These are phyloP conservation scores for Ceratobasidium theobromae DNA, from an alignment of 1,284 basidiomycete species.

Conservation along the genomic window DNA sequence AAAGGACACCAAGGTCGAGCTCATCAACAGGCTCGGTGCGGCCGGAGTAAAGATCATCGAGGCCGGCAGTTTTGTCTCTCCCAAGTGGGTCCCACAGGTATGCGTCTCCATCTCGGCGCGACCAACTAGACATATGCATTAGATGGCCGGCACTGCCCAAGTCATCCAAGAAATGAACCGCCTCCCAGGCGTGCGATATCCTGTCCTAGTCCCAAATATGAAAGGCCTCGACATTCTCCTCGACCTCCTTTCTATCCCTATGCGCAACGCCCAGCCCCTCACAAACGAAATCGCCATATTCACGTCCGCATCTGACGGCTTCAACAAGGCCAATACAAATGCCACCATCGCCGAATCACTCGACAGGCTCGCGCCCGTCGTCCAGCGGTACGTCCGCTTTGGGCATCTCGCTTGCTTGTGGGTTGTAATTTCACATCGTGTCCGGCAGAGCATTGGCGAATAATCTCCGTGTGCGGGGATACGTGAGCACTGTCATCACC, in stretches of 20 bases:
- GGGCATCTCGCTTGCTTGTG: neutral
- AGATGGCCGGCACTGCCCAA: constrained; percentile 86
- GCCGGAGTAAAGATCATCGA: constrained; percentile 80
- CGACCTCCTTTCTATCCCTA: constrained; percentile 50
- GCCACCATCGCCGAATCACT: constrained; percentile 74
- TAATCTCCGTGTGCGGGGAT: constrained; percentile 80
- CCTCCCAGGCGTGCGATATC: constrained; percentile 62
- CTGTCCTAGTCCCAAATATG: constrained; percentile 85
- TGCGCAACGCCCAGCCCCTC: constrained; percentile 46
- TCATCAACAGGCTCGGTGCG: constrained; percentile 72
- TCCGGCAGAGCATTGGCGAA: constrained; percentile 52
- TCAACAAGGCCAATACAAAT: constrained; percentile 86
- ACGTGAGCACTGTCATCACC: constrained; percentile 76
- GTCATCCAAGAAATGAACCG: constrained; percentile 63
- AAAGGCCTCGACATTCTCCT: constrained; percentile 73
- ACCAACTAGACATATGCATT: constrained; percentile 10
- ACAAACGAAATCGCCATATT: constrained; percentile 90
- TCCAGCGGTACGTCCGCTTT: constrained; percentile 42
- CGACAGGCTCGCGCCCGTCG: constrained; percentile 62
- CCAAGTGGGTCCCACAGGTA: constrained; percentile 92
- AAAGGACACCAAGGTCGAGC: constrained; percentile 73
- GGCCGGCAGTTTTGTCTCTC: constrained; percentile 88
- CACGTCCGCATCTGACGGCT: constrained; percentile 85
- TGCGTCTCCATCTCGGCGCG: constrained; percentile 39
- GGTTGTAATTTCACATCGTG: neutral